Evolutionary conservation across 768 basidiomycete genomes (phyloP).

Genomic region (Daedalea quercina): DNA sequence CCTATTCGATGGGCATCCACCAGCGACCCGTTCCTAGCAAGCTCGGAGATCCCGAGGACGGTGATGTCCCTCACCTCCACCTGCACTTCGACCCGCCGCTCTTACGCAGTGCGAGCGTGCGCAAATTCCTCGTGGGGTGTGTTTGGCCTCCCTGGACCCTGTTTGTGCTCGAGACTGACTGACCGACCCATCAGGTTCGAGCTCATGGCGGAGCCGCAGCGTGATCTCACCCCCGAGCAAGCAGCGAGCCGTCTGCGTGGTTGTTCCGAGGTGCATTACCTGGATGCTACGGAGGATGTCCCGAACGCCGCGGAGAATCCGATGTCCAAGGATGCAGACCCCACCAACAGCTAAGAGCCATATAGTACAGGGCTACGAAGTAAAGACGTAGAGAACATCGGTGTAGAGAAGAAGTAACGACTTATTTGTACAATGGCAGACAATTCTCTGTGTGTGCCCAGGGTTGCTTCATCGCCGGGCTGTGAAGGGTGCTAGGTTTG

Average conservation of each 20-base stretch:
- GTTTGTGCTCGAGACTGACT: conserved; percentile 11
- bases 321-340: not conserved
- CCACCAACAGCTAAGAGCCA: conserved; percentile 1
- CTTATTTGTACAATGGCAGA: no score
- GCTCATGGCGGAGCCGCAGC: conserved; percentile 84
- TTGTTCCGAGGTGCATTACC: conserved; percentile 57
- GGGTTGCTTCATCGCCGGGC: no score
- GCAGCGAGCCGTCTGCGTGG: conserved; percentile 62
- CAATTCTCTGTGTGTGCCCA: no score
- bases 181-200: conserved; percentile 53
- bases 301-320: not conserved
- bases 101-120: conserved; percentile 71
- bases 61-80: conserved; percentile 68
- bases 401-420: no score
- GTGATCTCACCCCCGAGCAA: conserved; percentile 86
- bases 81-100: conserved; percentile 85
- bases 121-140: conserved; percentile 88
- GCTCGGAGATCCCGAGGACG: conserved; percentile 13
- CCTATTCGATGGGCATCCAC: conserved; percentile 93
- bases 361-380: no score
- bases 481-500: no score
- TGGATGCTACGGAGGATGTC: conserved; percentile 16
- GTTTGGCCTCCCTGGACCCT: conserved; percentile 17
- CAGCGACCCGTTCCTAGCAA: conserved; percentile 60
- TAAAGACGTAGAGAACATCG: no score